Conservation (phyloP, 306 rosid species). For the Citrullus mucosospermus region DNA sequence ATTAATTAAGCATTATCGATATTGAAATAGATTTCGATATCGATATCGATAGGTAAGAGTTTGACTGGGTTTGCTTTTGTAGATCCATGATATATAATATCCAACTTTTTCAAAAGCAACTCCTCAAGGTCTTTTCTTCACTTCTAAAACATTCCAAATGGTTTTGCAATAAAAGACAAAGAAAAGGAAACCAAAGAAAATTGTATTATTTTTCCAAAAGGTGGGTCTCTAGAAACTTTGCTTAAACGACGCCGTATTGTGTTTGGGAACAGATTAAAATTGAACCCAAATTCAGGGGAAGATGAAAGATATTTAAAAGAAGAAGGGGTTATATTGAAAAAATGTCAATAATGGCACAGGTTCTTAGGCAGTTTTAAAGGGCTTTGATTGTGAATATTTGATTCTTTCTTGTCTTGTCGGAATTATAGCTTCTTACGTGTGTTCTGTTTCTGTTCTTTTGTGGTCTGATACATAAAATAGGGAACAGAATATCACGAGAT, state of each 20-base stretch:
- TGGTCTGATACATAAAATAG: background rate
- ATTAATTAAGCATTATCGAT: too few species aligned
- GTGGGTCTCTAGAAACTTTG: background rate
- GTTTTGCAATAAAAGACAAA: background rate
- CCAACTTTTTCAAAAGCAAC: background rate
- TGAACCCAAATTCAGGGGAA: background rate
- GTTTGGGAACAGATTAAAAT: background rate
- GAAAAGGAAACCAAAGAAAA: too few species aligned
- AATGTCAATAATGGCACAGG: background rate
- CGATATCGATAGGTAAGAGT: too few species aligned
- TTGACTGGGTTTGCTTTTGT: too few species aligned
- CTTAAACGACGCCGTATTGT: background rate
- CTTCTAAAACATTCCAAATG: background rate
- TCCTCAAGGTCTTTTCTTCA: background rate
- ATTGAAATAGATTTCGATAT: too few species aligned
- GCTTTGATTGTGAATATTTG: background rate
- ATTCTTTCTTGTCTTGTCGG: background rate
- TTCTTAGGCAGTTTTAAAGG: background rate
- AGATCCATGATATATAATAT: background rate
- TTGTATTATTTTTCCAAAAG: too few species aligned
- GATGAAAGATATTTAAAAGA: background rate
- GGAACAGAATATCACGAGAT: slow-evolving; percentile 1
- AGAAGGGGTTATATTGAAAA: background rate
- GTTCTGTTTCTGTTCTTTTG: background rate
- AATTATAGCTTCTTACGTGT: background rate